Evolutionary conservation across 306 rosid genomes (phyloP).

Genomic region (Glycyrrhiza uralensis): DNA sequence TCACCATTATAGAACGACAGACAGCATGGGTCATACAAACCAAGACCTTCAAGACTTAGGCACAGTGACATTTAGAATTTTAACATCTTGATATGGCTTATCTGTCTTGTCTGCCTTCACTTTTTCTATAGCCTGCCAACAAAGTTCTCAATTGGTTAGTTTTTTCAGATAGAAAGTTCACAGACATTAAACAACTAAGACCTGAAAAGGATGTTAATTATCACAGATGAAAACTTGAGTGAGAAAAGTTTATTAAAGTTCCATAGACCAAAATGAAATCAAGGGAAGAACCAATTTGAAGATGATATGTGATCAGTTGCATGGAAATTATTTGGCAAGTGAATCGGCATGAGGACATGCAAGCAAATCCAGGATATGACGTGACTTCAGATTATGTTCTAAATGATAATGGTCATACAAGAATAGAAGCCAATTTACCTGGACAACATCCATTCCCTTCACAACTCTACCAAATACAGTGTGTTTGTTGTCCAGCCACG

Average conservation of each 20-base stretch:
- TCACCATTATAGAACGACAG: neutral
- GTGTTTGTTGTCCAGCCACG: constrained; percentile 98
- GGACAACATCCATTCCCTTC: constrained; percentile 98
- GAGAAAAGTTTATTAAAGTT: neutral
- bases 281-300: neutral
- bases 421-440: constrained; percentile 50
- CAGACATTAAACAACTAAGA: neutral
- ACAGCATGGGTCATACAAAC: neutral
- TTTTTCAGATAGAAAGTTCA: neutral
- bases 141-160: constrained; percentile 9
- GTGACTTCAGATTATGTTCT: neutral
- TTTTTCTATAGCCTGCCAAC: constrained; percentile 78
- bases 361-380: neutral
- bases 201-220: neutral
- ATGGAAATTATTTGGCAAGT: neutral
- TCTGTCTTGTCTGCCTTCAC: constrained; percentile 86
- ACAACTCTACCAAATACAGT: constrained; percentile 91
- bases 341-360: neutral
- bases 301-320: neutral
- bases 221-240: neutral
- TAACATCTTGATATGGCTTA: constrained; percentile 92
- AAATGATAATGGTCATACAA: constrained; percentile 16
- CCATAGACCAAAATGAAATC: neutral
- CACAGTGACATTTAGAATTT: constrained; percentile 86
- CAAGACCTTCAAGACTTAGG: constrained; percentile 69